Base-by-base conservation (phyloP, 768 basidiomycete species). In the Chlorophyllum brunneum region DNA sequence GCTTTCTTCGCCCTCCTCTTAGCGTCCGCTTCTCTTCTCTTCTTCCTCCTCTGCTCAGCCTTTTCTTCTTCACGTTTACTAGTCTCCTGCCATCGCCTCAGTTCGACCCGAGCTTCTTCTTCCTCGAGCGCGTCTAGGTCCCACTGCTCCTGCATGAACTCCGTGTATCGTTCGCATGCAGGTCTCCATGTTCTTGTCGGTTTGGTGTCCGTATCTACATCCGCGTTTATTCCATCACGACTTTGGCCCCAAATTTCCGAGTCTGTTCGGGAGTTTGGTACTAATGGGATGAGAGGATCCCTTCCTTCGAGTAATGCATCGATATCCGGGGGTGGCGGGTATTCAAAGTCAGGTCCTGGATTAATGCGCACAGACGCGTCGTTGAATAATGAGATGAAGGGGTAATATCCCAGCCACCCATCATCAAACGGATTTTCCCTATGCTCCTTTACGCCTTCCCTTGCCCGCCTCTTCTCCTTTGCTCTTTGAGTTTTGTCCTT, bases 331-430 rank as follows among this genome's bases (percentile, higher is more conserved):
- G 90, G 90, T 2, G 93, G 94, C 1, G 88, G 80, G 59, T 78
- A 89, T 6, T 81, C 79, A 60, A 95, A 98, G 55, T 85, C 66
- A 0, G 97, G 97, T 0, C 97, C 97, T 15, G 94, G 82, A 63
- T 99, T 98, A 52, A 95, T 75, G 41, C 67, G 77, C 10, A 94
- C 87, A 54, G 82, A 81, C 0, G 92, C 95, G 54, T 87, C 86
- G 61, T 94, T 95, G 73, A 92, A 99, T 31, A 95, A 74, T 3
- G 92, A 95, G 57, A 97, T 81, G 71, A 98, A 86, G 0, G 95
- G 93, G 65, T 93, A 98, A 68, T 99, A 99, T 1, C 97, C 97
- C 5, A 97, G 71, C 16, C 88, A 85, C 16, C 95, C 97, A 65
- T 99, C 97, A 65, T 99, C 94, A 61, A 92, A 90, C 2, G 80